Base-by-base conservation (phyloP, 805 yeast genomes). In the Wickerhamomyces bovis region DNA sequence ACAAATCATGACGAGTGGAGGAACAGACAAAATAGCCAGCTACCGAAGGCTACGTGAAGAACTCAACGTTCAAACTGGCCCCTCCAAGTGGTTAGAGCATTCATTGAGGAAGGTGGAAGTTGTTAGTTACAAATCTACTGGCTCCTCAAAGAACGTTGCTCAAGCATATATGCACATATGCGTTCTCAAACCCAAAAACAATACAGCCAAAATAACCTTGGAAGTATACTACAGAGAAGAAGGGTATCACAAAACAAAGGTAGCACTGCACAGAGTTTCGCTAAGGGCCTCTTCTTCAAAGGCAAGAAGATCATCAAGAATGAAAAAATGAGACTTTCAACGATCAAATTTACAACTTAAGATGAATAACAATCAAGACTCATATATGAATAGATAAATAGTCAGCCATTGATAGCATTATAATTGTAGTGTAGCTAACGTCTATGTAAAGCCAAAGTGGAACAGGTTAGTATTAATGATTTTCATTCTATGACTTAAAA, bases 161-260 rank as follows among this genome's bases (percentile, higher is more conserved):
- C 78, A 75, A 45, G 89, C 88, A 2, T 83, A 81, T 60, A n/a
- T n/a, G n/a, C n/a, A 80, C 78, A 35, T 80, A 81, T 55, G 85
- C 86, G 1, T 48, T 41, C 6, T 78, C 65, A 13, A 52, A 61
- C 42, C 60, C 65, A 35, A 57, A 42, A 4, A 43, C n/a, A 52
- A 18, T 48, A 57, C 49, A 67, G 59, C 48, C 68, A 71, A 44
- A 61, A 69, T 11, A 68, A 71, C 18, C 67, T 70, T 41, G 68
- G 70, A 18, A 74, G 70, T 51, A 79, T 79, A 44, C 66, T 74
- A 46, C 74, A 77, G 51, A 66, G 83, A 56, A 72, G 71, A 46
- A 70, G 69, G 45, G 73, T 77, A 22, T 69, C 76, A 7, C 70
- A 79, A 18, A 73, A 74, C 19, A 74, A 73, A 48, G 79, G 78